Percentiles rank a stretch among this genome's conserved stretches.
Conservation (phyloP, 1,139 yeast species). For the Williopsis jadinii region DNA sequence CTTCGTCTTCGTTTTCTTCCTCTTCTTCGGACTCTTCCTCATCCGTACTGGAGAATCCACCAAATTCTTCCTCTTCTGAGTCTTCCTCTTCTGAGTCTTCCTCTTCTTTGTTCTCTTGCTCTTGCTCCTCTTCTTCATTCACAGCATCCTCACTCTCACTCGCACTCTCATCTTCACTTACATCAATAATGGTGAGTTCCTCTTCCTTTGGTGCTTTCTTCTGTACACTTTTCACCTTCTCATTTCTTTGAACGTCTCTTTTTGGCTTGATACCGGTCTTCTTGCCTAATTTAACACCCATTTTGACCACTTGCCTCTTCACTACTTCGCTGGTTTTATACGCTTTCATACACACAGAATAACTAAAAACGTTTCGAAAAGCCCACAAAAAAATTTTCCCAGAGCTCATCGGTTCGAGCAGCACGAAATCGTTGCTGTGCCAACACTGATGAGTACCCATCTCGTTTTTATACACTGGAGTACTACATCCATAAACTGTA, state of each 20-base stretch:
- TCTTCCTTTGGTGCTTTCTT: conserved; percentile 10
- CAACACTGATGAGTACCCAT: too few relatives aligned
- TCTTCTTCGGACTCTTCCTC: conserved; percentile 23
- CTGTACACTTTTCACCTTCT: conserved; percentile 5
- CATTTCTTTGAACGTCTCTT: conserved; percentile 4
- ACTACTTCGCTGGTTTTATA: too few relatives aligned
- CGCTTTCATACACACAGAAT: too few relatives aligned
- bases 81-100: conserved; percentile 3
- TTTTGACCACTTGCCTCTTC: neutral
- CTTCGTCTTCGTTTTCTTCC: conserved; percentile 17
- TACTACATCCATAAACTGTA: too few relatives aligned
- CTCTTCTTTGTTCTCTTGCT: conserved; percentile 11
- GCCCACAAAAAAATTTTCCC: neutral
- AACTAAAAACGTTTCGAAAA: too few relatives aligned
- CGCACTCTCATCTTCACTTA: conserved; percentile 14
- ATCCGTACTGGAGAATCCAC: conserved; percentile 25
- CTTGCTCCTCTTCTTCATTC: conserved; percentile 21
- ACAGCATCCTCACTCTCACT: conserved; percentile 21
- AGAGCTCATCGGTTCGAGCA: conserved; percentile 1
- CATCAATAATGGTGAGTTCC: conserved; percentile 4
- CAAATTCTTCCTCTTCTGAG: conserved; percentile 22
- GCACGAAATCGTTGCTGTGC: neutral
- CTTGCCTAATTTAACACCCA: conserved; percentile 1
- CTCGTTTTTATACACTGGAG: too few relatives aligned
- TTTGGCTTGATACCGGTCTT: conserved; percentile 2